phyloP scores from a whole-genome alignment of 2,329 filamentous ascomycete species.

The Sporothrix luriei region DNA sequence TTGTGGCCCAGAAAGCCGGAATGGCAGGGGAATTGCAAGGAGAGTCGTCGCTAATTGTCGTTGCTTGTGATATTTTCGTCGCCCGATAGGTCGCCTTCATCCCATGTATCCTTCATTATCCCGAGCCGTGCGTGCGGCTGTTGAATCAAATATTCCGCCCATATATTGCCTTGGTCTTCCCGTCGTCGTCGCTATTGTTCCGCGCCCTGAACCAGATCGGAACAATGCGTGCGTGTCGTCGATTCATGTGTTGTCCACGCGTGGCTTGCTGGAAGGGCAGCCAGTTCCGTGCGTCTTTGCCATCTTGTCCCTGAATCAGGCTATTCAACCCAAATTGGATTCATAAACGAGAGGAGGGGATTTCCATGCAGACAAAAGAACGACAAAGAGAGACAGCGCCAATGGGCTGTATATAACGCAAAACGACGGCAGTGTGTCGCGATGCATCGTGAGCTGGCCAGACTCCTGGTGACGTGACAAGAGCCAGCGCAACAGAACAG shows the following conservation, averaged over 20 bases:
- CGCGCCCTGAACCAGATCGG: neutral
- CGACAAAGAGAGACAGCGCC: neutral
- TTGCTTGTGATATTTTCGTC: neutral
- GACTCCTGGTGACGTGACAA: neutral
- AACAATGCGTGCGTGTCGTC: neutral
- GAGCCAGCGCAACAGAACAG: too few species aligned
- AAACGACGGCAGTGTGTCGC: neutral
- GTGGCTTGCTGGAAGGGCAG: neutral
- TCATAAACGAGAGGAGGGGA: neutral
- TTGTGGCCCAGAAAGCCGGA: neutral
- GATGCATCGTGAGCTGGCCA: neutral
- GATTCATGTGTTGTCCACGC: neutral
- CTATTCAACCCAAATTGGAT: neutral
- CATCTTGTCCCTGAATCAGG: conserved; percentile 19
- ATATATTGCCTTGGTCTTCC: neutral
- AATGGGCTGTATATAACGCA: conserved; percentile 15
- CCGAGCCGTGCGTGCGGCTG: conserved; percentile 8
- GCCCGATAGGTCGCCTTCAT: neutral
- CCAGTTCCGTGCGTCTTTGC: neutral
- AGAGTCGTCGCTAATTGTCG: neutral
- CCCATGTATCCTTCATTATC: neutral
- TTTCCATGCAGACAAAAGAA: neutral
- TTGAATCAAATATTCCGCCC: neutral
- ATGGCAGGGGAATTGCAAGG: too few species aligned
- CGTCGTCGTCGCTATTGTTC: neutral